These are phyloP conservation scores for Penicillium fuscoglaucum DNA, from an alignment of 2,329 filamentous ascomycete genomes.

Conservation along the genomic window DNA sequence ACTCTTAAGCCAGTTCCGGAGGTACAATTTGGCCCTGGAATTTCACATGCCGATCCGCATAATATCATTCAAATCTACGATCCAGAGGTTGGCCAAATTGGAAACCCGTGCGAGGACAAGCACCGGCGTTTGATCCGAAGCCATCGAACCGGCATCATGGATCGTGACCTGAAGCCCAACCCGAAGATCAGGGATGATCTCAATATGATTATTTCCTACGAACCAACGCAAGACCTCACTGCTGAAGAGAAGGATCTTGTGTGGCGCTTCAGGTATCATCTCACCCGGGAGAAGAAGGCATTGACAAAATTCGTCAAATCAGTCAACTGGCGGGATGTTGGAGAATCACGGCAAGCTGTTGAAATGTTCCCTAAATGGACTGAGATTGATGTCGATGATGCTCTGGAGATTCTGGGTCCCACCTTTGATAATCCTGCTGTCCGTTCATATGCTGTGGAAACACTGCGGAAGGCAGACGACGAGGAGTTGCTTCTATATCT, in stretches of 20 bases:
- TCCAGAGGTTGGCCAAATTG: conserved; percentile 81
- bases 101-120: conserved; percentile 94
- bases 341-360: conserved; percentile 84
- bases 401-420: conserved; percentile 87
- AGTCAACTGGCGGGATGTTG: conserved; percentile 85
- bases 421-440: conserved; percentile 87
- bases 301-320: conserved; percentile 98
- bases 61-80: conserved; percentile 82
- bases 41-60: conserved; percentile 64
- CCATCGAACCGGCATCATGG: conserved; percentile 87
- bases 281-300: conserved; percentile 87
- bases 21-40: conserved; percentile 86
- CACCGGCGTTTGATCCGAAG: conserved; percentile 89
- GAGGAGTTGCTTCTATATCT: conserved; percentile 88
- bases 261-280: conserved; percentile 95
- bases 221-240: conserved; percentile 82
- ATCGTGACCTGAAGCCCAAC: conserved; percentile 94
- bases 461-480: conserved; percentile 87
- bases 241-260: conserved; percentile 93
- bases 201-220: conserved; percentile 86
- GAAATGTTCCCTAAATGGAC: conserved; percentile 92
- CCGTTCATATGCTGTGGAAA: conserved; percentile 88
- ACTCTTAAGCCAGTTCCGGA: conserved; percentile 79
- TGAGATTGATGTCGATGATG: conserved; percentile 95
- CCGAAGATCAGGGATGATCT: conserved; percentile 93